phyloP scores from a whole-genome alignment of 2,329 filamentous ascomycete species.

The Calonectria montana region DNA sequence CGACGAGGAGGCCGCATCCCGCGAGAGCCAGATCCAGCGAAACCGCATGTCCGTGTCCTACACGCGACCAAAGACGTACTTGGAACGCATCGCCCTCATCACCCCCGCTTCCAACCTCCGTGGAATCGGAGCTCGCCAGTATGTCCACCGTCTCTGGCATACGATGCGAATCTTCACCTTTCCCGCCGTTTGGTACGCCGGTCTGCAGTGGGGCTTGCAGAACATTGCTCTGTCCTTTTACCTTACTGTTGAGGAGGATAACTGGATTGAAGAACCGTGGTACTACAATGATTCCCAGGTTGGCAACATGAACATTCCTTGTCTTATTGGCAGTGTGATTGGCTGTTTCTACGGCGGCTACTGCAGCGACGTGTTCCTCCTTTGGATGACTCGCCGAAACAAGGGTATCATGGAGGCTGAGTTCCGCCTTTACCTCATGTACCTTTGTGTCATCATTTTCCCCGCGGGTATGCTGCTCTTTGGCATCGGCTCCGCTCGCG shows the following conservation, averaged over 20 bases:
- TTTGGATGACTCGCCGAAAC: constrained; percentile 65
- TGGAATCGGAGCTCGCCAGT: constrained; percentile 66
- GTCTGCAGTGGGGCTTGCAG: constrained; percentile 69
- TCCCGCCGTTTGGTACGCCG: constrained; percentile 67
- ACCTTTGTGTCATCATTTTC: constrained; percentile 60
- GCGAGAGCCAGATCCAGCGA: constrained; percentile 29
- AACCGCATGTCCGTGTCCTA: constrained; percentile 39
- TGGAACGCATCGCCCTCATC: constrained; percentile 65
- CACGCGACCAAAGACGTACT: constrained; percentile 59
- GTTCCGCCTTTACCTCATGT: constrained; percentile 63
- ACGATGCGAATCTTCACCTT: constrained; percentile 68
- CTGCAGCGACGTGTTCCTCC: constrained; percentile 65
- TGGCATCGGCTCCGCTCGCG: constrained; percentile 61
- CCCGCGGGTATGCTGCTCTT: constrained; percentile 65
- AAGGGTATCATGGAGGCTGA: constrained; percentile 66
- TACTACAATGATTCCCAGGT: constrained; percentile 65
- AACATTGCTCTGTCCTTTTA: constrained; percentile 72
- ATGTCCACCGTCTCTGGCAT: constrained; percentile 63
- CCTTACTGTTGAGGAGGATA: constrained; percentile 67
- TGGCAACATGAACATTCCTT: constrained; percentile 69
- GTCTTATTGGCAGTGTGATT: constrained; percentile 64
- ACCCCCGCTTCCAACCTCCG: constrained; percentile 65
- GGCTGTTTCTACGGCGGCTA: constrained; percentile 69
- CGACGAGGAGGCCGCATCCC: constrained; percentile 28
- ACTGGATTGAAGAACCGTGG: constrained; percentile 65